A percentile compares a stretch with the other conserved stretches of the same genome.
Conservation (phyloP, 2,329 filamentous ascomycete species). For the Dichotomopilus funicola region DNA sequence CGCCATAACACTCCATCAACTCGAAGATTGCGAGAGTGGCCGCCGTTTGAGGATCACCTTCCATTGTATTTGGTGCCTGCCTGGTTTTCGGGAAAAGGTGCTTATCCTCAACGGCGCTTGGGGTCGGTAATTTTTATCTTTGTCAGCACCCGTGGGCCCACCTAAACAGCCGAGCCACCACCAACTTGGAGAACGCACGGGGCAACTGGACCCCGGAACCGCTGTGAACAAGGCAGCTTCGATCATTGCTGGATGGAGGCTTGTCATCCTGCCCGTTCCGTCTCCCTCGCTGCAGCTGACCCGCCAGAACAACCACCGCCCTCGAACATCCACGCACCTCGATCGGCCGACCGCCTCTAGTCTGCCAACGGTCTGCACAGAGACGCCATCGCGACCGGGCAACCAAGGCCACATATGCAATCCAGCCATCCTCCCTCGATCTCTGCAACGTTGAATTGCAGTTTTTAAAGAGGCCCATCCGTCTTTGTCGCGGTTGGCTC, state of each 20-base stretch:
- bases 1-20: too few relatives aligned
- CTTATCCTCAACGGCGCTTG: too few relatives aligned
- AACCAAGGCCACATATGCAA: not conserved
- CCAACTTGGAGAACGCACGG: conserved; percentile 2
- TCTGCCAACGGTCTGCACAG: conserved; percentile 2
- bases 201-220: conserved; percentile 7
- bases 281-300: conserved; percentile 9
- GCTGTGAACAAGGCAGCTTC: conserved; percentile 13
- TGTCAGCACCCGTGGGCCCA: too few relatives aligned
- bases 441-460: conserved; percentile 5
- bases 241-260: conserved; percentile 2
- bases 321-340: conserved; percentile 8
- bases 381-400: conserved; percentile 11
- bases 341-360: conserved; percentile 3
- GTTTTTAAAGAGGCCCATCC: not conserved
- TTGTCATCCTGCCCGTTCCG: conserved; percentile 4
- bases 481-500: too few relatives aligned
- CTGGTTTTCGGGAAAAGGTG: too few relatives aligned
- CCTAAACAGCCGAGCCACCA: too few relatives aligned
- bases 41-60: too few relatives aligned
- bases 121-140: too few relatives aligned
- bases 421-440: conserved; percentile 15
- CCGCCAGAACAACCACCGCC: conserved; percentile 16
- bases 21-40: too few relatives aligned
- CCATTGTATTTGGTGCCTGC: too few relatives aligned